A percentile compares a stretch with the other conserved stretches of the same genome.
These are phyloP conservation scores for Barbatosphaeria neglecta DNA, from an alignment of 495 filamentous ascomycete genomes.

Conservation along the genomic window DNA sequence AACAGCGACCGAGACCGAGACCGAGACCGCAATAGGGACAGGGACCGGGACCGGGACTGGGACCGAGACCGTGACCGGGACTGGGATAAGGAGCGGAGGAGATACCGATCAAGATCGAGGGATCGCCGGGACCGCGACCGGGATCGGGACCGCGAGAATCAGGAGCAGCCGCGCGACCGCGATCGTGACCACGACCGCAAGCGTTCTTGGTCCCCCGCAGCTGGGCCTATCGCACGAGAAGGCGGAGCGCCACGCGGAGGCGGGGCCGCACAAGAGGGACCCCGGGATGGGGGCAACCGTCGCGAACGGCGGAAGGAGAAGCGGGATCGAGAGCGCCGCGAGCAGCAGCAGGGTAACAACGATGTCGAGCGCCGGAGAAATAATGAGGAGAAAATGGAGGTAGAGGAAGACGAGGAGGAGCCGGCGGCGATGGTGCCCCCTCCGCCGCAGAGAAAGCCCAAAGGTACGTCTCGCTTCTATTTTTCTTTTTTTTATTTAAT, in stretches of 20 bases:
- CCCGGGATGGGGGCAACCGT: slow-evolving; percentile 2
- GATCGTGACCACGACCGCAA: no score
- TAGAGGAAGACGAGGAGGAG: slow-evolving; percentile 13
- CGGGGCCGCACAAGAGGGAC: not conserved
- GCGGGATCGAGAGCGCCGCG: slow-evolving; percentile 21
- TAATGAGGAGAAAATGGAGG: slow-evolving; percentile 5
- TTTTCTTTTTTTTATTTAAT: no score
- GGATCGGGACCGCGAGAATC: slow-evolving; percentile 7
- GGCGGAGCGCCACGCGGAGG: slow-evolving; percentile 6
- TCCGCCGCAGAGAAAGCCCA: not conserved
- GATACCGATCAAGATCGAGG: slow-evolving; percentile 10
- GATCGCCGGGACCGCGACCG: slow-evolving; percentile 2
- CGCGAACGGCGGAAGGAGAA: slow-evolving; percentile 15
- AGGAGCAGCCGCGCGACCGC: slow-evolving; percentile 1
- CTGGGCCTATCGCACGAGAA: not conserved
- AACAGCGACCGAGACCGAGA: slow-evolving; percentile 18
- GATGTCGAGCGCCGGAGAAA: slow-evolving; percentile 20
- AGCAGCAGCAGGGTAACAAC: slow-evolving; percentile 18
- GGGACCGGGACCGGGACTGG: slow-evolving; percentile 19
- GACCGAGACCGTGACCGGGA: slow-evolving; percentile 4
- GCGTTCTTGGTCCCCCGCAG: not conserved
- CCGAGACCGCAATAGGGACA: slow-evolving; percentile 22
- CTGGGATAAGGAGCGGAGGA: slow-evolving; percentile 7
- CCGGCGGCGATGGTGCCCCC: not conserved
- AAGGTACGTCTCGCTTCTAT: not conserved